Evolutionary conservation across 1,284 basidiomycete genomes (phyloP).

Genomic region (Heterobasidion occidentale): DNA sequence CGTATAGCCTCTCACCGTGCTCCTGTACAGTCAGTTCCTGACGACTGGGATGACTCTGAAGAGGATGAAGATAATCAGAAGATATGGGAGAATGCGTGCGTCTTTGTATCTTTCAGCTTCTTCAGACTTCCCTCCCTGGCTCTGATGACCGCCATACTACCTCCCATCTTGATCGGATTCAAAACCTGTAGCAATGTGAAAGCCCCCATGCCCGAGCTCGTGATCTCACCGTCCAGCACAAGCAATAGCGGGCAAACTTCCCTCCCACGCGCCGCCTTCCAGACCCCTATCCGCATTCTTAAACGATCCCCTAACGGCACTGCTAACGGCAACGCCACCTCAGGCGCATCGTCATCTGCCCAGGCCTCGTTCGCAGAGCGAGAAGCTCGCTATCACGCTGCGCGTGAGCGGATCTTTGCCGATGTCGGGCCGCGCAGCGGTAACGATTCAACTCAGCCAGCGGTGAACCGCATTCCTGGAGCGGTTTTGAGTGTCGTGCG

Average conservation of each 20-base stretch:
- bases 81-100: constrained; percentile 42
- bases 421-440: background rate
- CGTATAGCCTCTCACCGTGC: background rate
- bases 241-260: constrained; percentile 10
- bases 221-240: constrained; percentile 26
- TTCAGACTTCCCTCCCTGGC: background rate
- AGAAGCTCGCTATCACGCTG: constrained; percentile 30
- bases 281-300: constrained; percentile 28
- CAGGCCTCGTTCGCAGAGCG: constrained; percentile 22
- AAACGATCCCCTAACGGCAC: constrained; percentile 20
- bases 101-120: constrained; percentile 4
- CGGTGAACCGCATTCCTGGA: background rate
- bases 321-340: background rate
- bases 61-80: constrained; percentile 23
- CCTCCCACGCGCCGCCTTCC: constrained; percentile 27
- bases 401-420: constrained; percentile 30
- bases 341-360: constrained; percentile 9
- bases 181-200: constrained; percentile 27
- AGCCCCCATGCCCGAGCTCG: constrained; percentile 38
- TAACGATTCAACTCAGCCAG: background rate
- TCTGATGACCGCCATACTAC: no score
- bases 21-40: constrained; percentile 10
- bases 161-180: no score
- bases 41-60: constrained; percentile 36
- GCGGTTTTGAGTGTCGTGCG: constrained; percentile 4